Evolutionary conservation across 768 basidiomycete species (phyloP).

Genomic region (Gloeostereum incarnatum): DNA sequence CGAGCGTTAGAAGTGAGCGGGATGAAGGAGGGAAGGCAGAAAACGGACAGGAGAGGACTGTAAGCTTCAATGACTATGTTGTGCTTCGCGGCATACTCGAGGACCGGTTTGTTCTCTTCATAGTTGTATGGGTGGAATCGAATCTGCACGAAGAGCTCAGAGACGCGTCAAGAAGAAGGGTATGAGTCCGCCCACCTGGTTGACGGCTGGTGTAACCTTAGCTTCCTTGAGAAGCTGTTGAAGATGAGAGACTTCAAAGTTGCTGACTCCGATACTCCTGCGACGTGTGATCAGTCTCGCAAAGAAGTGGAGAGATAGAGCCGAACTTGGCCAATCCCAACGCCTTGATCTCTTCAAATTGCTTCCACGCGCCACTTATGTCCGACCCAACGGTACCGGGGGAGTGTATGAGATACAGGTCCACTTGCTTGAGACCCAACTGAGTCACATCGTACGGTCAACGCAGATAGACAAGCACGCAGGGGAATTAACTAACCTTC

Average conservation of each 20-base stretch:
- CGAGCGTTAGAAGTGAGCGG: not conserved
- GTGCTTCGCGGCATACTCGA: conserved; percentile 31
- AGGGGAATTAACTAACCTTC: conserved; percentile 24
- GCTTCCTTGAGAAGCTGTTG: conserved; percentile 41
- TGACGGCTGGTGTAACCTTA: conserved; percentile 53
- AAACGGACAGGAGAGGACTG: conserved; percentile 30
- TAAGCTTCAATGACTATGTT: conserved; percentile 41
- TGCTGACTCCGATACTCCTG: conserved; percentile 71
- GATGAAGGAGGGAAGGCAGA: not conserved
- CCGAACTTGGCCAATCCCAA: not conserved
- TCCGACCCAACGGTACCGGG: conserved; percentile 24
- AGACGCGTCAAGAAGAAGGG: not conserved
- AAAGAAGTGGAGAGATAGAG: not conserved
- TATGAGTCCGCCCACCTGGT: conserved; percentile 39
- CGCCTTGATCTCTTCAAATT: conserved; percentile 19
- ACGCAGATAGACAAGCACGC: not conserved
- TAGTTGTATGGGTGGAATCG: conserved; percentile 44
- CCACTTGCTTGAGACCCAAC: conserved; percentile 53
- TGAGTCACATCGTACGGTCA: conserved; percentile 14
- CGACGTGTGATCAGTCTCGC: not conserved
- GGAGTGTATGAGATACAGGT: conserved; percentile 63
- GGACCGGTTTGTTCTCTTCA: conserved; percentile 23
- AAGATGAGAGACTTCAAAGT: conserved; percentile 46
- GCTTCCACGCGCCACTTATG: conserved; percentile 36
- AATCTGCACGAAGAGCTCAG: conserved; percentile 29